Conservation (phyloP, 805 yeast genomes). For the Wickerhamiella dianesei region DNA sequence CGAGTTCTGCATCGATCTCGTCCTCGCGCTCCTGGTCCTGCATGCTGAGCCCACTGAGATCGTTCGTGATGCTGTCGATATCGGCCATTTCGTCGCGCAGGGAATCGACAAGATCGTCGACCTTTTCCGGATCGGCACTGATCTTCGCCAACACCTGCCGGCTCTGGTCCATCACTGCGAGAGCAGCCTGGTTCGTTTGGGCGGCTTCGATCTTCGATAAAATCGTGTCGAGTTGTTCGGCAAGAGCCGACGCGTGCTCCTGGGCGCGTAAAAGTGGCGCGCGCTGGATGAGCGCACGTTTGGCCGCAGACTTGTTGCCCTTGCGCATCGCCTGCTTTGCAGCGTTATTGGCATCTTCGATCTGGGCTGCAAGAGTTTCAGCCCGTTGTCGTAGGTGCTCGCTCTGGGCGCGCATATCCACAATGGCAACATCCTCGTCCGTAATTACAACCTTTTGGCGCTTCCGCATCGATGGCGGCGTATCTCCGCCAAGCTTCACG, state of each 20-base stretch:
- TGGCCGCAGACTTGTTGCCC: slow-evolving; percentile 17
- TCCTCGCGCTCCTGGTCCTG: slow-evolving; percentile 19
- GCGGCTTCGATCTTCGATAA: slow-evolving; percentile 33
- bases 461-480: neutral
- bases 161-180: slow-evolving; percentile 29
- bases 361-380: slow-evolving; percentile 12
- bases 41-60: slow-evolving; percentile 21
- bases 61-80: slow-evolving; percentile 29
- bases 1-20: slow-evolving; percentile 31
- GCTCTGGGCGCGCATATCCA: slow-evolving; percentile 10
- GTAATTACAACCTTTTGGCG: slow-evolving; percentile 6
- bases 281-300: slow-evolving; percentile 19
- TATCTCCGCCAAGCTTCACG: slow-evolving; percentile 13
- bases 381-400: slow-evolving; percentile 15
- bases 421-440: slow-evolving; percentile 10
- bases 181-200: slow-evolving; percentile 28
- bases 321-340: slow-evolving; percentile 13
- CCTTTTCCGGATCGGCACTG: slow-evolving; percentile 28
- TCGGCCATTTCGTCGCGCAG: slow-evolving; percentile 28
- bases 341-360: slow-evolving; percentile 17
- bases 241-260: slow-evolving; percentile 23
- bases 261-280: slow-evolving; percentile 16
- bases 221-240: slow-evolving; percentile 29
- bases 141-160: slow-evolving; percentile 27
- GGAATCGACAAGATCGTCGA: slow-evolving; percentile 31